Evolutionary conservation across 805 yeast genomes (phyloP).

Genomic region (Phaffomyces opuntiae): DNA sequence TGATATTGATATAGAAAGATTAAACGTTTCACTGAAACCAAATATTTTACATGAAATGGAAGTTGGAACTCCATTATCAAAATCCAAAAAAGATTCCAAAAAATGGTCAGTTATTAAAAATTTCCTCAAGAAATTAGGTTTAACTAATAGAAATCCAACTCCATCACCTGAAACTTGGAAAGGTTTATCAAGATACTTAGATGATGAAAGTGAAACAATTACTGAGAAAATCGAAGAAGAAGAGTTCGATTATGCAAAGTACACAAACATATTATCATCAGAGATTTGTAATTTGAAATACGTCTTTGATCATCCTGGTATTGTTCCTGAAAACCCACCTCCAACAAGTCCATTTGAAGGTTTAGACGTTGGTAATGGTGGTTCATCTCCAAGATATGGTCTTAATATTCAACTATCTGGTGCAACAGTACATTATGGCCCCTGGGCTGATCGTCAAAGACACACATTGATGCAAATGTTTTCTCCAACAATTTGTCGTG

Average conservation of each 20-base stretch:
- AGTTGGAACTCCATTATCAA: not conserved
- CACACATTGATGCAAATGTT: constrained; percentile 54
- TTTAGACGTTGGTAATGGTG: constrained; percentile 53
- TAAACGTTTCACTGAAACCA: constrained; percentile 58
- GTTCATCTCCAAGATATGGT: constrained; percentile 53
- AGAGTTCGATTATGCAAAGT: constrained; percentile 73
- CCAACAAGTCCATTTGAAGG: constrained; percentile 31
- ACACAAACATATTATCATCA: constrained; percentile 60
- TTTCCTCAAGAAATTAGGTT: constrained; percentile 6
- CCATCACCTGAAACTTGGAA: constrained; percentile 43
- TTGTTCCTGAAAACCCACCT: constrained; percentile 35
- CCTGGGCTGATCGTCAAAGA: constrained; percentile 92
- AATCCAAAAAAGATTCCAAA: not conserved
- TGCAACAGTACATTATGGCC: constrained; percentile 78
- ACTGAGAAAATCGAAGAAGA: constrained; percentile 32
- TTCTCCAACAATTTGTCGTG: constrained; percentile 60
- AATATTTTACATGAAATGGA: constrained; percentile 52
- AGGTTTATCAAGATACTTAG: constrained; percentile 69
- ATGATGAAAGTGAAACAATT: constrained; percentile 26
- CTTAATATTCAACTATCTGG: constrained; percentile 49
- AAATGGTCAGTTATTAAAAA: constrained; percentile 13
- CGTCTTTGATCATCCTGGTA: constrained; percentile 69
- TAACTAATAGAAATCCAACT: not conserved
- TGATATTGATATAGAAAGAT: constrained; percentile 39
- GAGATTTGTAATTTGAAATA: constrained; percentile 47